Base-by-base conservation (phyloP, 2,329 filamentous ascomycete genomes). In the Exophiala phaeomuriformis region DNA sequence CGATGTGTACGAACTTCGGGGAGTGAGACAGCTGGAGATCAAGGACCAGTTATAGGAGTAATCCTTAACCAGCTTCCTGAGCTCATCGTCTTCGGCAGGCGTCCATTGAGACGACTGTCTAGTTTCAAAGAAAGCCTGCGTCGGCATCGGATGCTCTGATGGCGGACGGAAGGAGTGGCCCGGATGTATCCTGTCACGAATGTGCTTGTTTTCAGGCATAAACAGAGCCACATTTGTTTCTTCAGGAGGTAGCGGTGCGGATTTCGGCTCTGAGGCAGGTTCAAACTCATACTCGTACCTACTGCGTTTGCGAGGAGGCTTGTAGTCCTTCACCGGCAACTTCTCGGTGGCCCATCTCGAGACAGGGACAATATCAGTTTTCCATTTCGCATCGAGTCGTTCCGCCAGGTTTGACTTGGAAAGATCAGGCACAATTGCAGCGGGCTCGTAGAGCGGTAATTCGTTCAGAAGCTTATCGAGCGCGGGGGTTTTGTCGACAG, bases 11-110 rank as follows among this genome's bases (percentile, higher is more conserved):
- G 83, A 68, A 0, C 89, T 94, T 49, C 82, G 82, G 10, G 85
- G 79, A 1, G 82, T 79, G 49, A 97, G 74, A 55, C 91, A 84
- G 62, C 82, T 87, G 1, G 90, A 88, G 50, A 97, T 95, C 3
- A 98, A 76, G 2, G 90, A 94, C 93, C 93, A 98, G 64, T 98
- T 98, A 74, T 96, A 97, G 0, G 89, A 89, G 65, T 93, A 95
- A 59, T 97, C 89, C 63, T 89, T 86, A 12, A 96, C 93, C 39
- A 95, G 77, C 43, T 78, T 79, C 50, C 88, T 84, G 4, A 98
- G 76, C 68, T 95, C 89, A 63, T 97, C 90, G 62, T 98, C 93
- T 67, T 98, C 93, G 2, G 85, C 77, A 66, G 82, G 79, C 0
- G 89, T 88, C 93, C 93, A 98, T 65, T 96, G 90, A 2, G 93